Base-by-base conservation (phyloP, 441 rosid species). In the Arabidopsis lyrata region DNA sequence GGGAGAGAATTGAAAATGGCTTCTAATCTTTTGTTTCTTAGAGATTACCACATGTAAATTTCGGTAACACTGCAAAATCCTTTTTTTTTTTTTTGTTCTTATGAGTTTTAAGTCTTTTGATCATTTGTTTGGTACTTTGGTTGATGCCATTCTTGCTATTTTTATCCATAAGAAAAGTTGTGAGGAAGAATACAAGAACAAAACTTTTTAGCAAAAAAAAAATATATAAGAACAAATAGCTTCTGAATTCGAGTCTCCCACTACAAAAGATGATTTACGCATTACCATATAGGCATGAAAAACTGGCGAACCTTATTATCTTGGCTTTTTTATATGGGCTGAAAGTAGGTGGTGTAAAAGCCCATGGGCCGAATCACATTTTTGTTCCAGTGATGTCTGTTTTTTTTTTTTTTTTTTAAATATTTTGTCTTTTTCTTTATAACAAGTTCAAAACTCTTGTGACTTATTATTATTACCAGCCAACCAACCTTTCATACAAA, bases 31-130 rank as follows among this genome's bases (percentile, higher is more conserved):
- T 62, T 45, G 36, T 15, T 47, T 75, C 29, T 41, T 59, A 42
- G 64, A 68, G 52, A 45, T 53, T 47, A 44, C 32, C 52, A 63
- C 59, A 42, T 68, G 75, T 76, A 76, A 76, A 63, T 76, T 76
- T 53, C 14, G 11, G 7, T 29, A 8, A 49, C 67, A 60, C 39
- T 49, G 29, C 60, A 31, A 53, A 16, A 16, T 44, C 35, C 31
- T 50, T 10, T 8, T 13, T 16, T 18, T 18, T 24, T 4, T 49
- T 49, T 10, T 38, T 8, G 27, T 55, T 22, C 38, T 32, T 42
- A 31, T 54, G 64, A 72, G 35, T 62, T 14, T 14, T 0, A 31
- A 22, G 50, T 64, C 58, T 73, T 73, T 47, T 2, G 13, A 35
- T 57, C 11, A 2, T 73, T 47, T 22, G 24, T n/a, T n/a, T 22